Evolutionary conservation across 2,329 filamentous ascomycete species (phyloP), one percentile per base, ranked within the genome.

Genomic region (Parascedosporium putredinis): DNA sequence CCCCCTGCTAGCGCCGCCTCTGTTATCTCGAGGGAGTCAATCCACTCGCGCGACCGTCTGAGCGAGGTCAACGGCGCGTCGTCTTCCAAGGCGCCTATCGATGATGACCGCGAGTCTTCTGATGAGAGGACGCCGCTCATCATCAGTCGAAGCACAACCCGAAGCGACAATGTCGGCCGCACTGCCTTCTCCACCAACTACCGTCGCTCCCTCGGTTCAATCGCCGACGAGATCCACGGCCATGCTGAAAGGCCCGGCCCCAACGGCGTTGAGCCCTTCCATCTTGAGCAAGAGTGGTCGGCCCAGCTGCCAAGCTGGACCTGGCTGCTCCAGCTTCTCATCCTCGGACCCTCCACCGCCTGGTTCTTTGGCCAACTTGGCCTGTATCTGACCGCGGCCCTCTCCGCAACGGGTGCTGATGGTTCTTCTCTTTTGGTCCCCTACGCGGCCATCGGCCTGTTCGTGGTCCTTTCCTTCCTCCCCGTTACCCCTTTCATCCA

Each of bases 401-500:
- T 89, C 18, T 74, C 83, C 52, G 90, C 95, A 66, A 95, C 89
- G 0, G 85, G 86, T 5, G 78, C 86, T 2, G 93, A 98, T 63
- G 93, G 93, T 2, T 86, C 81, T 54, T 76, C 79, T 31, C 71
- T 84, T 16, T 67, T 95, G 14, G 64, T 79, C 6, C 82, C 89
- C 4, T 89, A 95, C 62, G 61, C 94, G 12, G 64, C 79, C 31
- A 75, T 89, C 38, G 82, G 84, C 0, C 61, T 74, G 5, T 74
- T 91, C 54, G 81, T 82, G 10, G 77, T 88, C 1, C 61, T 95
- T 1, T 61, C 95, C 0, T 67, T 96, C 16, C 70, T 88, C 1
- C 93, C 93, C 0, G 64, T 88, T 2, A 77, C 83, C 0, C 93
- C 93, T 0, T 95, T 95, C 61, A 74, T 95, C 36, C 90, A 97